Base-by-base conservation (phyloP, 495 filamentous ascomycete genomes). In the Annulohypoxylon moriforme region DNA sequence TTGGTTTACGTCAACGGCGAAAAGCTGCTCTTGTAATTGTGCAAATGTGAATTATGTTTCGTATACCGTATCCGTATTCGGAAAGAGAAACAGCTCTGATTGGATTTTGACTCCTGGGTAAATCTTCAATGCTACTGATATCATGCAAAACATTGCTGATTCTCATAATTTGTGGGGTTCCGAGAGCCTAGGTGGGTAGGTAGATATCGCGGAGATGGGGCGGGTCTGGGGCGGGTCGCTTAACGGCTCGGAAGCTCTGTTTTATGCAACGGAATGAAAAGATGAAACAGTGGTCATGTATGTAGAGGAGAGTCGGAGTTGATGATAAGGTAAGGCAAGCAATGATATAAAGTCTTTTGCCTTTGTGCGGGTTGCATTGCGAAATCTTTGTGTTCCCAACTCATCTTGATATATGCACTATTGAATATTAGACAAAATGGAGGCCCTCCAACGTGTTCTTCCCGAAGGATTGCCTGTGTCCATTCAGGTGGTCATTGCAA, bases 391-490 rank as follows among this genome's bases (percentile, higher is more conserved):
- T 58, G 36, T 13, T 44, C 24, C 33, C 16, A 33, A 27, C 60
- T 52, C 16, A 49, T 57, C 16, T 55, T 40, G 7, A 27, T 16
- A 31, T 40, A n/a, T 36, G 46, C 42, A 7, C 9, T n/a, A 38
- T 13, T 13, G 10, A 38, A n/a, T 33, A 16, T 11, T 20, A 34
- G 10, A 16, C 31, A 18, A 14, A 49, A 78, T 76, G 74, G 74
- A 76, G 60, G 63, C 67, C 25, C 49, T 76, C 52, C 71, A 67
- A 11, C 67, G 60, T 29, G 13, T 76, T 20, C 20, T 76, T 36
- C 73, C 76, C 53, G 55, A 68, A 60, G 74, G 74, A 52, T 40
- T 78, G 6, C 76, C 74, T 9, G 22, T 75, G n/a, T 73, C 76
- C 3, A 18, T 75, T 16, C 74, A 76, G 52, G 63, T 78, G 42